Percentiles rank a stretch among this genome's conserved stretches.
These are phyloP conservation scores for Fusarium coicis DNA, from an alignment of 2,329 filamentous ascomycete genomes.

Conservation along the genomic window DNA sequence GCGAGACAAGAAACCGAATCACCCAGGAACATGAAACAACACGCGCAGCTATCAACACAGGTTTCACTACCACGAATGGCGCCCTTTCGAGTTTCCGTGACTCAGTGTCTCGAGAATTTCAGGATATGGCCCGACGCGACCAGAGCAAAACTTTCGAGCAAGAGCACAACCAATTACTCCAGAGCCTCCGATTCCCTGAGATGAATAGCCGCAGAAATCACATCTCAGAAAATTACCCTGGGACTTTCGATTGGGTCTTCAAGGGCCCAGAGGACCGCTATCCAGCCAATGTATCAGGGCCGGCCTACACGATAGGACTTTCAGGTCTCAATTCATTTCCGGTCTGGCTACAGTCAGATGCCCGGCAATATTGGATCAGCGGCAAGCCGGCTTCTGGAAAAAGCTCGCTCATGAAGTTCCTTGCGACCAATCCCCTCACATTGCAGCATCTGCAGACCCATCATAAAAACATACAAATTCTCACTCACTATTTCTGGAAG, in stretches of 20 bases:
- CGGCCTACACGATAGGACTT: accelerated
- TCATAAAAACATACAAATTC: accelerated
- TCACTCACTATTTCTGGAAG: not conserved
- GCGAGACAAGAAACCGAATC: accelerated
- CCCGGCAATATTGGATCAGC: accelerated
- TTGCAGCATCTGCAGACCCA: accelerated
- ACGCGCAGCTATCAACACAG: accelerated
- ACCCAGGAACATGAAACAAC: not conserved
- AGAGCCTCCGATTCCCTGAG: not conserved
- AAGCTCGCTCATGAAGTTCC: not conserved
- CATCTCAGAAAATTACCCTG: not conserved
- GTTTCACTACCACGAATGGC: accelerated
- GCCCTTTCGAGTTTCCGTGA: not conserved
- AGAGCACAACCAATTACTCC: accelerated
- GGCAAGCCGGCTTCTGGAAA: not conserved
- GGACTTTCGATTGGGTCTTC: not conserved
- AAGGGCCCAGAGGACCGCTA: not conserved
- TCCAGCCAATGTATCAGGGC: too few species aligned
- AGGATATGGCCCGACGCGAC: not conserved
- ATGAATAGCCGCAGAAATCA: not conserved
- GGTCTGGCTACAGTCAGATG: not conserved
- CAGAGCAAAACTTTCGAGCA: accelerated
- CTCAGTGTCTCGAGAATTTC: accelerated
- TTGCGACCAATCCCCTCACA: accelerated
- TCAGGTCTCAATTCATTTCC: accelerated